These are phyloP conservation scores for Penicillium flavigenum DNA, from an alignment of 495 filamentous ascomycete species.

Conservation along the genomic window DNA sequence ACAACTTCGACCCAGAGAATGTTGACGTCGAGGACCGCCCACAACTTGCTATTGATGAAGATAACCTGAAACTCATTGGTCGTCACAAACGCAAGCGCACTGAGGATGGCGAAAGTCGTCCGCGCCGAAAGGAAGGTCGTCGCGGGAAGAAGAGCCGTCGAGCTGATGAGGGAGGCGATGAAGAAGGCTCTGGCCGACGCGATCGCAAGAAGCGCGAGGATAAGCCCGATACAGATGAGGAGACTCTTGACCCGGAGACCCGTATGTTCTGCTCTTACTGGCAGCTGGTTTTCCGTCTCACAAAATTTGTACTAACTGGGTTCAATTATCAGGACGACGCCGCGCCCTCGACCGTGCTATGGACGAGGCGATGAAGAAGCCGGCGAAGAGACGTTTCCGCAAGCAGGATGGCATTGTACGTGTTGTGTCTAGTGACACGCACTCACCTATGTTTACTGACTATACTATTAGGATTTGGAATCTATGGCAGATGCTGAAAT, in stretches of 20 bases:
- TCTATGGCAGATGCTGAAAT: constrained; percentile 86
- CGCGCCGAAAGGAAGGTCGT: constrained; percentile 73
- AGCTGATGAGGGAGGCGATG: constrained; percentile 54
- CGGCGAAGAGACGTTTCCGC: constrained; percentile 67
- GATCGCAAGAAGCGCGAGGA: constrained; percentile 49
- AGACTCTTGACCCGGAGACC: constrained; percentile 56
- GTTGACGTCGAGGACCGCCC: constrained; percentile 76
- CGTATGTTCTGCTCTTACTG: constrained; percentile 34
- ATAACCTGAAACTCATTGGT: constrained; percentile 71
- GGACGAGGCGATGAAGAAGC: constrained; percentile 81
- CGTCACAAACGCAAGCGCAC: constrained; percentile 81
- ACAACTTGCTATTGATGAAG: constrained; percentile 80
- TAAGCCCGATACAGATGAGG: constrained; percentile 60
- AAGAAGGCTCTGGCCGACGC: constrained; percentile 53
- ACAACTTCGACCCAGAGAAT: constrained; percentile 79
- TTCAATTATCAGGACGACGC: constrained; percentile 54
- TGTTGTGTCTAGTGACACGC: constrained; percentile 14
- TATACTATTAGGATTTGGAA: constrained; percentile 72
- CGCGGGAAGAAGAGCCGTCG: constrained; percentile 73
- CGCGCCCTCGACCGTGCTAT: constrained; percentile 81
- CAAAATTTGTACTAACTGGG: constrained; percentile 10
- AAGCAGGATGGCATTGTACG: constrained; percentile 87
- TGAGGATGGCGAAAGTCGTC: constrained; percentile 53
- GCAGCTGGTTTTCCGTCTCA: neutral
- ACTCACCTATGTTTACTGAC: constrained; percentile 7